A percentile compares a stretch with the other conserved stretches of the same genome.
phyloP scores from a whole-genome alignment of 345 rosid species.

The Eucalyptus cloeziana region DNA sequence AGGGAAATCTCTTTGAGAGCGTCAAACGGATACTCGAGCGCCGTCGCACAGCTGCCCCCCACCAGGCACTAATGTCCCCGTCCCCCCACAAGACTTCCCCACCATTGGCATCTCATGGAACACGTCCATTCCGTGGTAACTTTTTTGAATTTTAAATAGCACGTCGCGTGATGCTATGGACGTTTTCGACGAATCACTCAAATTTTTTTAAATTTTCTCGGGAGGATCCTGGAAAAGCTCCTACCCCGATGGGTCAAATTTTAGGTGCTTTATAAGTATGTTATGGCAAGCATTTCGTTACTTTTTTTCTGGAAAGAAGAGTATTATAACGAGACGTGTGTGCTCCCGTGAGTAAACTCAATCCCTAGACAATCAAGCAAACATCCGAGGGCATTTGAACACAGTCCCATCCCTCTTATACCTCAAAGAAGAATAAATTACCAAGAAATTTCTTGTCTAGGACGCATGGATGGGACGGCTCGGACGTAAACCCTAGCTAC shows the following conservation, averaged over 20 bases:
- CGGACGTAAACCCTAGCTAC: neutral
- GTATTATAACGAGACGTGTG: neutral
- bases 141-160: neutral
- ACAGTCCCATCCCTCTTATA: neutral
- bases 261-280: neutral
- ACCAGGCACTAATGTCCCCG: neutral
- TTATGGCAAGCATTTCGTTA: neutral
- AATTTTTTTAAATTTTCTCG: neutral
- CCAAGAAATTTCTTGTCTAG: neutral
- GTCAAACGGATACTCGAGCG: neutral
- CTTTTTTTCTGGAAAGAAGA: neutral
- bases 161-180: neutral
- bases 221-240: neutral
- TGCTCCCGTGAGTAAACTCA: neutral
- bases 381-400: neutral
- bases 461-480: neutral
- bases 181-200: neutral
- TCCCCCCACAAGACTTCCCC: neutral
- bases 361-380: neutral
- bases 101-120: neutral
- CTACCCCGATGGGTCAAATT: neutral
- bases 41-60: neutral
- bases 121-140: neutral
- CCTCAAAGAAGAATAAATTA: neutral
- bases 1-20: neutral